Evolutionary conservation across 805 yeast genomes (phyloP).

Genomic region (Teunomyces atbi): DNA sequence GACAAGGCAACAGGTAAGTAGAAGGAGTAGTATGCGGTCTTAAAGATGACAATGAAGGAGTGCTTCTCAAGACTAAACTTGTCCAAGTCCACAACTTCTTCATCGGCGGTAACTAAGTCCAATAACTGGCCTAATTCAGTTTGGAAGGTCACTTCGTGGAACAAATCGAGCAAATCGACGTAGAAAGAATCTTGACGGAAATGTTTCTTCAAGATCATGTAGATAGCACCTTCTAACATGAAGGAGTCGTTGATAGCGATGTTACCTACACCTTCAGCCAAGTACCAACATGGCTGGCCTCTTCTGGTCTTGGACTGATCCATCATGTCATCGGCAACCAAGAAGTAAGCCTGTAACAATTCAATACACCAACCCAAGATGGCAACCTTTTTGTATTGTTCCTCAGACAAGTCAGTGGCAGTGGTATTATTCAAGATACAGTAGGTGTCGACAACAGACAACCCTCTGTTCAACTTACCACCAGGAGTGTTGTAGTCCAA

Average conservation of each 20-base stretch:
- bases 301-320: conserved; percentile 94
- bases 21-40: conserved; percentile 97
- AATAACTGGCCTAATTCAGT: conserved; percentile 96
- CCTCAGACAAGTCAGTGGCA: conserved; percentile 54
- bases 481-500: conserved; percentile 90
- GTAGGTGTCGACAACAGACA: conserved; percentile 93
- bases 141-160: conserved; percentile 96
- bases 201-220: conserved; percentile 82
- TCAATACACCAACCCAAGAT: conserved; percentile 95
- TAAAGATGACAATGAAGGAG: conserved; percentile 91
- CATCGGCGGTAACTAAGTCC: conserved; percentile 96
- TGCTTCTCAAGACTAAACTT: conserved; percentile 88
- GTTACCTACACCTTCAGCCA: conserved; percentile 72
- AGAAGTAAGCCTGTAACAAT: conserved; percentile 90
- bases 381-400: conserved; percentile 81
- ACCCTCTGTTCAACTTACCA: conserved; percentile 94
- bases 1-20: conserved; percentile 97
- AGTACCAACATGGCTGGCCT: conserved; percentile 99
- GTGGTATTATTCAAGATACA: conserved; percentile 67
- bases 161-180: conserved; percentile 85
- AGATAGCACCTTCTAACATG: conserved; percentile 94
- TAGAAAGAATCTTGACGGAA: conserved; percentile 81
- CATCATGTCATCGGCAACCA: conserved; percentile 99
- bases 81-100: conserved; percentile 83
- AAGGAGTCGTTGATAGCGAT: conserved; percentile 97